Evolutionary conservation across 495 filamentous ascomycete genomes (phyloP).

Genomic region (Penicillium coprophilum): DNA sequence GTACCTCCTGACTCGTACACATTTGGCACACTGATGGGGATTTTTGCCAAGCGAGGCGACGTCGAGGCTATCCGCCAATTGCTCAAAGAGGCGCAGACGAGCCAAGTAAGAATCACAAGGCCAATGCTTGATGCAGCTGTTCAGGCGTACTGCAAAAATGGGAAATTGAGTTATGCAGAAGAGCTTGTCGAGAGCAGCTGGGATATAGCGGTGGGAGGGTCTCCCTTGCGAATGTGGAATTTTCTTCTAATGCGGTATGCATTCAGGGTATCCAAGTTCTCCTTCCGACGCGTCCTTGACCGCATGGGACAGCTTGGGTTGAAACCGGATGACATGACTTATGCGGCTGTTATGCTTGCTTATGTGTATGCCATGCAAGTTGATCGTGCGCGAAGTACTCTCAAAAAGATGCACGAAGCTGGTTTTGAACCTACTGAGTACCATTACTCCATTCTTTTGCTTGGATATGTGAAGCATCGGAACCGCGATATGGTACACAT

Average conservation of each 20-base stretch:
- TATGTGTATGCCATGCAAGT: constrained; percentile 60
- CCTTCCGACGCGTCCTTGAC: constrained; percentile 58
- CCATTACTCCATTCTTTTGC: constrained; percentile 77
- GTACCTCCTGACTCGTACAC: constrained; percentile 57
- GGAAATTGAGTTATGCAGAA: constrained; percentile 59
- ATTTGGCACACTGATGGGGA: constrained; percentile 68
- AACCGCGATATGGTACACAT: constrained; percentile 53
- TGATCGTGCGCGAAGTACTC: constrained; percentile 63
- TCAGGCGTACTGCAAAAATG: constrained; percentile 66
- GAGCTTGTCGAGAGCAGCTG: constrained; percentile 50
- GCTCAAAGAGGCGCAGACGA: constrained; percentile 52
- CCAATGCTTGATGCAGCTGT: constrained; percentile 66
- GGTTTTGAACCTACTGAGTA: constrained; percentile 59
- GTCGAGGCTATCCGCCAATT: constrained; percentile 63
- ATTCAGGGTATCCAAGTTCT: constrained; percentile 58
- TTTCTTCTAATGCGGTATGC: constrained; percentile 67
- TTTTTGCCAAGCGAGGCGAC: constrained; percentile 74
- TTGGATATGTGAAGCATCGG: constrained; percentile 55
- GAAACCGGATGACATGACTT: constrained; percentile 67
- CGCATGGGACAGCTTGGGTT: constrained; percentile 60
- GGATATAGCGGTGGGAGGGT: constrained; percentile 40
- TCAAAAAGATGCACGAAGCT: constrained; percentile 58
- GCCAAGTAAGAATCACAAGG: constrained; percentile 40
- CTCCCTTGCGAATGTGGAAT: constrained; percentile 73
- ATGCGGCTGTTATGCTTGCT: constrained; percentile 70